Evolutionary conservation across 2,329 filamentous ascomycete species (phyloP), one percentile per base, ranked within the genome.

Genomic region (Aspergillus felis): DNA sequence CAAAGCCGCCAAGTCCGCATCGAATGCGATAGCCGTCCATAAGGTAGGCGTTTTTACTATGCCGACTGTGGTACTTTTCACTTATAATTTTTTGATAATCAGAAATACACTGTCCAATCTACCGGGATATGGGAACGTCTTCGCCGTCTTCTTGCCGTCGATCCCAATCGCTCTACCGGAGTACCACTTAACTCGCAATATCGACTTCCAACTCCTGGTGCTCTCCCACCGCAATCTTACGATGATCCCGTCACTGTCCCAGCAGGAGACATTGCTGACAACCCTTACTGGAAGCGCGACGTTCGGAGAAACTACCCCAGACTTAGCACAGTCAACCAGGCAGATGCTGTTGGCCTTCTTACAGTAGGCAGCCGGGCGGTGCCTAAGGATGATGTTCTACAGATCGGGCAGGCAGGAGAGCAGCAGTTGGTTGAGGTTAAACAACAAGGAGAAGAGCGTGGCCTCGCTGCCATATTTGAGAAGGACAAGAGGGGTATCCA

Each of bases 91-190:
- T 22, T 17, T 20, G 10, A 14, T 14, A 3, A 14, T 12, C 70
- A 99, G 93, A 97, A 97, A 90, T 93, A 99, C 80, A 96, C 92
- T 38, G 81, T 97, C 63, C 90, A 96, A 74, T 94, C 93, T 53
- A 85, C 83, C 42, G 94, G 94, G 44, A 80, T 97, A 76, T 97
- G 91, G 90, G 92, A 93, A 72, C 80, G 80, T 56, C 79, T 99
- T 74, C 92, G 92, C 74, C 85, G 87, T 66, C 74, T 88, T 67
- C 77, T 97, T 65, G 86, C 91, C 65, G 80, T 99, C 70, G 93
- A 96, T 75, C 84, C 92, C 38, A 86, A 90, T 71, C 92, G 94
- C 64, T 97, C 92, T 65, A 92, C 89, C 69, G 94, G 94, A 76
- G 81, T 99, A 22, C 94, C 94, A 50, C 81, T 99, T 69, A 97